phyloP scores from a whole-genome alignment of 169 alveolate genomes.

The Cystoisospora suis region DNA sequence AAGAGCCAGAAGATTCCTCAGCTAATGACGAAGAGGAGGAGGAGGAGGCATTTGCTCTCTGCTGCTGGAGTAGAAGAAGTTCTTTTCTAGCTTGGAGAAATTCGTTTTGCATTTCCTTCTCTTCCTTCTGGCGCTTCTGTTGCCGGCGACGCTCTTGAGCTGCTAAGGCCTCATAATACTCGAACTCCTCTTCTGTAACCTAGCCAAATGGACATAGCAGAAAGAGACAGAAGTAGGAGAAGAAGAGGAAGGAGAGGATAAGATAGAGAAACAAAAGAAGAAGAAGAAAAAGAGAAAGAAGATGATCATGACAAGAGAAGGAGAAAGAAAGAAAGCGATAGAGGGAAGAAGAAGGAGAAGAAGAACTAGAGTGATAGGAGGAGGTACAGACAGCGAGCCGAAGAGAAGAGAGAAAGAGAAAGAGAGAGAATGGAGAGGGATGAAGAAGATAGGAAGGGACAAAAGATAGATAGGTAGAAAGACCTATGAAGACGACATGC shows the following conservation, averaged over 20 bases:
- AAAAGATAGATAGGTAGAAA: too few species aligned
- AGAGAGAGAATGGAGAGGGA: too few species aligned
- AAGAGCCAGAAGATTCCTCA: too few species aligned
- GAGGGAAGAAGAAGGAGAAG: not conserved
- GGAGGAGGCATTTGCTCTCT: too few species aligned
- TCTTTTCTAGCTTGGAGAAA: constrained; percentile 55
- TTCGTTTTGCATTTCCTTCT: constrained; percentile 59
- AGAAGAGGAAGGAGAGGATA: not conserved
- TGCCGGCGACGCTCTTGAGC: constrained; percentile 60
- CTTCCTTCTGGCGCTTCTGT: constrained; percentile 60
- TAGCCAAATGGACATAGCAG: not conserved
- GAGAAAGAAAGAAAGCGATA: not conserved
- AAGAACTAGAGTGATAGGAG: not conserved
- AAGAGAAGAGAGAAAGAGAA: too few species aligned
- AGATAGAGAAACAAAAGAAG: not conserved
- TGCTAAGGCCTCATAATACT: constrained; percentile 65
- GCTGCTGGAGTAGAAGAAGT: not conserved
- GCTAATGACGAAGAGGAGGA: too few species aligned
- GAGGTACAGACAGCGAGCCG: not conserved
- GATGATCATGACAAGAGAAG: not conserved
- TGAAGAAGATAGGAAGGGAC: too few species aligned
- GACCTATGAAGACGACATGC: too few species aligned
- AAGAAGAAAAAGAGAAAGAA: not conserved
- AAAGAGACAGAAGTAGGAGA: not conserved
- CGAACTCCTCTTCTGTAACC: constrained; percentile 71